phyloP scores from a whole-genome alignment of 169 alveolate genomes.

The Miamiensis avidus region DNA sequence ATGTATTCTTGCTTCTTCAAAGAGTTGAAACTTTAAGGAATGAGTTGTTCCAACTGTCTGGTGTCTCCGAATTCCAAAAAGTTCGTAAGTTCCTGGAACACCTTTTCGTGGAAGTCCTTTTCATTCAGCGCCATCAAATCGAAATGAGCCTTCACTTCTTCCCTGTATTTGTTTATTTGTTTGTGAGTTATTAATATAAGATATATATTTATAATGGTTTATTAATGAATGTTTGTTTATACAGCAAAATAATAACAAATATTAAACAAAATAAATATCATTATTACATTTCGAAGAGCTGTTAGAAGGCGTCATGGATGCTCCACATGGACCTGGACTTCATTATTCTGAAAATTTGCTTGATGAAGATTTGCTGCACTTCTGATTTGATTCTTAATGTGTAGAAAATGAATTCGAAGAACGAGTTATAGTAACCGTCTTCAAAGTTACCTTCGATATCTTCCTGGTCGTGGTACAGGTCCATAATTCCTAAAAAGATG shows the following conservation, averaged over 20 bases:
- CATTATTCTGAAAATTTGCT: background rate
- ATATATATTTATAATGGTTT: no score
- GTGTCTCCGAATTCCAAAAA: background rate
- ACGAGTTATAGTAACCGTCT: background rate
- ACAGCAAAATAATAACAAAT: no score
- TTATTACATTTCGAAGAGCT: background rate
- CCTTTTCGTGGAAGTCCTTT: no score
- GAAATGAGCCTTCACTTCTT: no score
- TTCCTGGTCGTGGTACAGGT: background rate
- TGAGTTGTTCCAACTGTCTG: background rate
- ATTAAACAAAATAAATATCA: background rate
- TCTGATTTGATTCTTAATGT: background rate
- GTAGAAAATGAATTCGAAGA: background rate
- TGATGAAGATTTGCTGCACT: background rate
- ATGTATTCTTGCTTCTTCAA: background rate
- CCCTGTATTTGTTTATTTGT: no score
- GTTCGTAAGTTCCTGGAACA: no score
- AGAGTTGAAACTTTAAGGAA: background rate
- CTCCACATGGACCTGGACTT: background rate
- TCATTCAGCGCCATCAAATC: no score
- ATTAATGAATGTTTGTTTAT: background rate
- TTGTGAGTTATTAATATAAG: no score
- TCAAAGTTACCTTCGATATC: background rate
- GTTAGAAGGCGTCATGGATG: background rate
- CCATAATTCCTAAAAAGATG: background rate